Evolutionary conservation across 2,329 filamentous ascomycete genomes (phyloP).

Genomic region (Claviceps fusiformis): DNA sequence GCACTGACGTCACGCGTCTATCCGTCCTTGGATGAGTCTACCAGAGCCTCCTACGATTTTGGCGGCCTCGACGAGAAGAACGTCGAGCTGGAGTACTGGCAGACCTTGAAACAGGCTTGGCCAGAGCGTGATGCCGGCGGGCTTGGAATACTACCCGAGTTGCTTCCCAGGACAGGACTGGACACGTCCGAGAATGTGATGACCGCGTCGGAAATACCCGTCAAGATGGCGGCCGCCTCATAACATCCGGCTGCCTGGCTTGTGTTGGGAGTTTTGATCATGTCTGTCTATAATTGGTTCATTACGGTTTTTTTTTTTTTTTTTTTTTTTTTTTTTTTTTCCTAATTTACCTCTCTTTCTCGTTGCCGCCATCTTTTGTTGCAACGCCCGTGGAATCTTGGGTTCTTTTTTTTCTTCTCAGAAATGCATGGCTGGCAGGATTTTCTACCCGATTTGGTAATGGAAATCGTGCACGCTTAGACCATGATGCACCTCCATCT

Average conservation of each 20-base stretch:
- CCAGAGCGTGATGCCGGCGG: conserved; percentile 2
- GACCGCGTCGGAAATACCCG: not conserved
- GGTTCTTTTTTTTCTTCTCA: too few species aligned
- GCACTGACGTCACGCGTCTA: conserved; percentile 12
- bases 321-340: too few species aligned
- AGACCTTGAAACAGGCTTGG: conserved; percentile 2
- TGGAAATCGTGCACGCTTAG: too few species aligned
- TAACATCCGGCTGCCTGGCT: not conserved
- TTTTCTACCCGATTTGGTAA: too few species aligned
- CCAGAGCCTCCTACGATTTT: not conserved
- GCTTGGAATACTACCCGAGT: conserved; percentile 2
- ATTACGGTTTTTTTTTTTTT: too few species aligned
- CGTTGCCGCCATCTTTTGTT: too few species aligned
- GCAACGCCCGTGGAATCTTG: too few species aligned
- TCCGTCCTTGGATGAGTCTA: conserved; percentile 7
- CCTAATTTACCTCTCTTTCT: too few species aligned
- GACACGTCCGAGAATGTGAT: not conserved
- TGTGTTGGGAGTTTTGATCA: too few species aligned
- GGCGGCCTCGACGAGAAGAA: conserved; percentile 1
- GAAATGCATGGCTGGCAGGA: too few species aligned
- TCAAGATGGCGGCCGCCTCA: conserved; percentile 1
- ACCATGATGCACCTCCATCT: too few species aligned
- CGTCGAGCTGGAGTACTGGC: conserved; percentile 2
- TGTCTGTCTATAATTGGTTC: too few species aligned
- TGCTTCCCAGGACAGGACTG: not conserved